These are phyloP conservation scores for Globisporangium megalacanthum DNA, from an alignment of 352 stramenopile genomes.

Conservation along the genomic window DNA sequence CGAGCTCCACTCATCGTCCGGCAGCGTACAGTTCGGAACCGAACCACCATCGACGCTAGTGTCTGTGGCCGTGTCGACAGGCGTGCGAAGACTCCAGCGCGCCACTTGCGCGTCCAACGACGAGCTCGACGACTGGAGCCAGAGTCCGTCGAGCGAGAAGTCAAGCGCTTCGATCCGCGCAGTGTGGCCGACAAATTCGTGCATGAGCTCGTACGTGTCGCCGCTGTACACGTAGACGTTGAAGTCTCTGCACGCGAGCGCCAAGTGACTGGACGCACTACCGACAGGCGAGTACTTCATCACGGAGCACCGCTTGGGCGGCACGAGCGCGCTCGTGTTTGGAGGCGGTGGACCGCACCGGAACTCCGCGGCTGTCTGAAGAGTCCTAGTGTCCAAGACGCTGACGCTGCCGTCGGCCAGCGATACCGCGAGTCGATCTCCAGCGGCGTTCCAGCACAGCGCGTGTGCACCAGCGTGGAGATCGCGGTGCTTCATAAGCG, in stretches of 20 bases:
- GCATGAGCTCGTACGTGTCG: constrained; percentile 33
- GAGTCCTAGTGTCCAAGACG: constrained; percentile 30
- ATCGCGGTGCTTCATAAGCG: constrained; percentile 16
- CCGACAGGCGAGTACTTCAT: constrained; percentile 42
- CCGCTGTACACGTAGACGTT: constrained; percentile 68
- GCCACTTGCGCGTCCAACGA: constrained; percentile 55
- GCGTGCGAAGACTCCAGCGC: constrained; percentile 45
- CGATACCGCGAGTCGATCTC: constrained; percentile 37
- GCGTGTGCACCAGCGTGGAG: constrained; percentile 12
- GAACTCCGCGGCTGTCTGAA: constrained; percentile 19
- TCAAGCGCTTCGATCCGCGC: constrained; percentile 58
- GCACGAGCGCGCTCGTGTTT: constrained; percentile 4
- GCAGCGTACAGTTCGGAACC: constrained; percentile 15
- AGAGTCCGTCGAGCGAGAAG: constrained; percentile 50
- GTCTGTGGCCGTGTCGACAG: constrained; percentile 1
- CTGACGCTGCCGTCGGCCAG: constrained; percentile 28
- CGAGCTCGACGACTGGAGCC: constrained; percentile 61
- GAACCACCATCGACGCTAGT: not conserved
- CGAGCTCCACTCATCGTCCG: constrained; percentile 40
- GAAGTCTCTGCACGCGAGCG: constrained; percentile 56
- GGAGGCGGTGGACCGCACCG: constrained; percentile 7
- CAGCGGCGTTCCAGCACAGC: constrained; percentile 35
- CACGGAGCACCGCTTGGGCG: constrained; percentile 43
- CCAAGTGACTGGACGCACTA: constrained; percentile 21
- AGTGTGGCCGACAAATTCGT: constrained; percentile 65